Base-by-base conservation (phyloP, 345 rosid species). In the Theobroma cacao region DNA sequence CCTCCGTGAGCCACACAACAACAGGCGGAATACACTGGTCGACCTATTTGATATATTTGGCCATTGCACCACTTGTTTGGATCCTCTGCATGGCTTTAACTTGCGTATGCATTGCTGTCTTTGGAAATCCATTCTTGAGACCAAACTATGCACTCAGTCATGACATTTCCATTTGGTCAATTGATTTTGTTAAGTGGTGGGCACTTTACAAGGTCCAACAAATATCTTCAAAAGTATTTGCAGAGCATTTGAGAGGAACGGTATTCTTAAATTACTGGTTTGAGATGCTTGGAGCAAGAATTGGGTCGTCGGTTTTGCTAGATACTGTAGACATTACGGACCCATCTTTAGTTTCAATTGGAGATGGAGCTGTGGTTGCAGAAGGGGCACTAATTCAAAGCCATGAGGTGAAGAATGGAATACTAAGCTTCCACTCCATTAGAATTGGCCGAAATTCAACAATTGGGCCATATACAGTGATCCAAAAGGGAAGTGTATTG, bases 181-280 rank as follows among this genome's bases (percentile, higher is more conserved):
- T 65, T 22, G 87, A 89, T 64, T 91, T 88, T 70, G 87, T 91
- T 5, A 91, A 84, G 82, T 91, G 92, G 94, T 91, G 91, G 94
- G 90, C 92, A 56, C 92, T 91, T 28, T 91, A 89, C 80, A 91
- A 88, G 80, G 88, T 76, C 52, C 91, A 89, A 66, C 88, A 88
- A 79, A 81, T 86, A 75, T 77, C 94, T 71, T 85, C 91, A 1
- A 88, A 80, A 77, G 90, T 88, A 67, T 81, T 91, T 63, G 91
- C 92, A 22, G 90, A 80, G 61, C 88, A 91, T 80, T 81, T 88
- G 76, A 86, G 91, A 79, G 95, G 92, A 66, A 88, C 92, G 1
- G 80, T 86, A 50, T 89, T 88, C 85, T 88, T 91, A 7, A 91
- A 91, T 24, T 86, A 82, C 61, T 89, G 92, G 95, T 88, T 91